These are phyloP conservation scores for Coniochaeta pulveracea DNA, from an alignment of 2,329 filamentous ascomycete species.

Conservation along the genomic window DNA sequence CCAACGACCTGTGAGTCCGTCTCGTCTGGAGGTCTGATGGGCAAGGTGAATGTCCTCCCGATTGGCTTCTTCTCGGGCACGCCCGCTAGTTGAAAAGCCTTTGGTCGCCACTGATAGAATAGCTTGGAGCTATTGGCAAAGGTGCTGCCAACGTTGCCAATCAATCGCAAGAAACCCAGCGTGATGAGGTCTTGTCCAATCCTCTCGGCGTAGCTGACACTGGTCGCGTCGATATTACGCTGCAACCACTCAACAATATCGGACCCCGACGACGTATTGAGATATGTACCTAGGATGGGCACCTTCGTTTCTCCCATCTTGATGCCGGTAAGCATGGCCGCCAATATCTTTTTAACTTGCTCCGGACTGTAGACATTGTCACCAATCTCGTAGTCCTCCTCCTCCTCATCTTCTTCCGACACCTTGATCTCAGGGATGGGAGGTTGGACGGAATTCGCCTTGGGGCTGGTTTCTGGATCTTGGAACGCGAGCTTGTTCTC, in stretches of 20 bases:
- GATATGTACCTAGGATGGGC: slow-evolving; percentile 86
- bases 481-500: slow-evolving; percentile 98
- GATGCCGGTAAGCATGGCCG: slow-evolving; percentile 77
- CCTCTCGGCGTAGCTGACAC: slow-evolving; percentile 80
- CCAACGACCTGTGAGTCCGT: slow-evolving; percentile 73
- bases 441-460: slow-evolving; percentile 23
- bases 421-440: slow-evolving; percentile 80
- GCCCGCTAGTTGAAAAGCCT: slow-evolving; percentile 78
- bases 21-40: slow-evolving; percentile 42
- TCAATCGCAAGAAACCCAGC: slow-evolving; percentile 75
- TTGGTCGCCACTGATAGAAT: slow-evolving; percentile 95
- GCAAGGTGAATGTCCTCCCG: slow-evolving; percentile 63
- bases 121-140: slow-evolving; percentile 97
- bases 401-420: slow-evolving; percentile 55
- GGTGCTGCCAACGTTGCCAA: slow-evolving; percentile 88
- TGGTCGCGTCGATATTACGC: slow-evolving; percentile 72
- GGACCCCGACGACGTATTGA: slow-evolving; percentile 81
- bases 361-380: slow-evolving; percentile 79
- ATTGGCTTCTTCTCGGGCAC: slow-evolving; percentile 79
- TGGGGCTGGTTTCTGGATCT: slow-evolving; percentile 63
- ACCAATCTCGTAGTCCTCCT: slow-evolving; percentile 83
- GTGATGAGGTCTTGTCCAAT: slow-evolving; percentile 88
- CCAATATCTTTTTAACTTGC: slow-evolving; percentile 80
- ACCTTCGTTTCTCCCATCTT: slow-evolving; percentile 88
- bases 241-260: slow-evolving; percentile 96